These are phyloP conservation scores for Nitzschia putrida DNA, from an alignment of 108 stramenopile genomes.

Conservation along the genomic window DNA sequence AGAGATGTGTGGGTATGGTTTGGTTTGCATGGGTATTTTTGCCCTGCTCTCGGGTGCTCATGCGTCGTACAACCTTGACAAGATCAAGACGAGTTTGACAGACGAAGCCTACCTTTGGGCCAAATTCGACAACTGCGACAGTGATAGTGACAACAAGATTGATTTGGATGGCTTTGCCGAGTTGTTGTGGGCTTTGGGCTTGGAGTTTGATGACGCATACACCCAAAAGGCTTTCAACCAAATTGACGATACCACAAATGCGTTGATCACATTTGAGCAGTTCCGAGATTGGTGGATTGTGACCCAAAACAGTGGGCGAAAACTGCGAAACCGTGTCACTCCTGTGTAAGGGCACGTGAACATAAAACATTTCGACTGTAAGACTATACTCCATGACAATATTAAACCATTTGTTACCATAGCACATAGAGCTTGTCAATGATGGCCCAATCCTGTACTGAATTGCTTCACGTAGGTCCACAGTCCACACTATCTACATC, in stretches of 20 bases:
- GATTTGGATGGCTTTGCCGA: constrained; percentile 42
- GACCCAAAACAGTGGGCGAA: constrained; percentile 19
- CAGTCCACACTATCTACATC: no score
- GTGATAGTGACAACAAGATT: constrained; percentile 44
- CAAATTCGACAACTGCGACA: constrained; percentile 45
- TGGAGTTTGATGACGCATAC: constrained; percentile 58
- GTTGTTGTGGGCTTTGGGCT: constrained; percentile 43
- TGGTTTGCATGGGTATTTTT: constrained; percentile 42
- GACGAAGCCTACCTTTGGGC: constrained; percentile 48
- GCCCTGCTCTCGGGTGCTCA: constrained; percentile 38
- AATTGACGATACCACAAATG: constrained; percentile 40
- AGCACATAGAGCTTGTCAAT: no score
- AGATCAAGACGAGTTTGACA: constrained; percentile 43
- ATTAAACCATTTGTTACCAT: no score
- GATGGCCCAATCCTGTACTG: no score
- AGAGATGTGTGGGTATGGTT: constrained; percentile 27
- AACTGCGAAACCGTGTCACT: neutral
- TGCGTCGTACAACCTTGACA: constrained; percentile 38
- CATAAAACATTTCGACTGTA: no score
- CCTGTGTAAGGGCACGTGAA: no score
- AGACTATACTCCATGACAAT: no score
- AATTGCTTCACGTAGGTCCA: no score
- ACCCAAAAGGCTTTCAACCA: constrained; percentile 45
- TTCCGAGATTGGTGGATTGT: constrained; percentile 61
- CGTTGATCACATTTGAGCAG: constrained; percentile 45